Conservation (phyloP, 495 filamentous ascomycete genomes). For the Clohesyomyces aquaticus region DNA sequence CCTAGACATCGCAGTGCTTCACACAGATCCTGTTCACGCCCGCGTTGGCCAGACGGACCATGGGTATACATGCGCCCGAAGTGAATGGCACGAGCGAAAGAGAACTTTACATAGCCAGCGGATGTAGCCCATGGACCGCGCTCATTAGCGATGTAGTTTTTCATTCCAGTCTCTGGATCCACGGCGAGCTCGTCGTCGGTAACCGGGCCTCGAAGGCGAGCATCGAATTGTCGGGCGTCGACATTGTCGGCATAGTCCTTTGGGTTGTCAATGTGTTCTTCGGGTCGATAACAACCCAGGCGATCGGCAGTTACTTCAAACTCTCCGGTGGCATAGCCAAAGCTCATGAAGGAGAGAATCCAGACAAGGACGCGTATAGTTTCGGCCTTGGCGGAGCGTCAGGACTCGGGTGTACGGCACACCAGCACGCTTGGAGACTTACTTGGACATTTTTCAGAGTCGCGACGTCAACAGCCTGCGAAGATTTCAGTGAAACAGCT, state of each 20-base stretch:
- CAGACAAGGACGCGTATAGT: constrained; percentile 90
- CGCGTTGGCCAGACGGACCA: constrained; percentile 62
- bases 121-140: constrained; percentile 82
- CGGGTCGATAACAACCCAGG: constrained; percentile 88
- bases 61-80: constrained; percentile 84
- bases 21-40: constrained; percentile 82
- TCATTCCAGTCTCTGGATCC: constrained; percentile 88
- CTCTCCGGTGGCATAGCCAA: constrained; percentile 95
- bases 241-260: constrained; percentile 87
- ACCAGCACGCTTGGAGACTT: background rate
- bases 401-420: constrained; percentile 12
- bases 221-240: constrained; percentile 83
- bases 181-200: constrained; percentile 76
- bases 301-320: constrained; percentile 95
- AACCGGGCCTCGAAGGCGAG: constrained; percentile 79
- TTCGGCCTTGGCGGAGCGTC: constrained; percentile 55
- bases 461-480: constrained; percentile 89
- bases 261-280: constrained; percentile 93
- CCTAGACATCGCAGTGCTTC: constrained; percentile 89
- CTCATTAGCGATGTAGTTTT: constrained; percentile 98
- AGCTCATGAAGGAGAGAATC: constrained; percentile 88
- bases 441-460: constrained; percentile 81
- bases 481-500: constrained; percentile 40
- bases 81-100: constrained; percentile 82
- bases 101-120: constrained; percentile 84